Evolutionary conservation across 805 yeast genomes (phyloP).

Genomic region (Zygotorulaspora sp.): DNA sequence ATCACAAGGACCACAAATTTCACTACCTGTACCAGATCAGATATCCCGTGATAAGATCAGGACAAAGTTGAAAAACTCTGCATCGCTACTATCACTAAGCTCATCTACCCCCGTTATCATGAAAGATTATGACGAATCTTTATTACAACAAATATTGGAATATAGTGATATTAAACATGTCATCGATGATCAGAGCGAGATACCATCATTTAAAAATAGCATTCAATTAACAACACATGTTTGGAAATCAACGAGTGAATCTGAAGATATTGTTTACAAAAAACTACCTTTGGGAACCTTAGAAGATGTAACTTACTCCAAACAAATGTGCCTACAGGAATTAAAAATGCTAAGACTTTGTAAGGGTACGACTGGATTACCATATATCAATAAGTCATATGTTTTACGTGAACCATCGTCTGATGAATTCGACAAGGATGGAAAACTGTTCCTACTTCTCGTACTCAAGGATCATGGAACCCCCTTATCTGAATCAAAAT

Average conservation of each 20-base stretch:
- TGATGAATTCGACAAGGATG: conserved; percentile 7
- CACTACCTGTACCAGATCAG: conserved; percentile 55
- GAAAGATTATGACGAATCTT: conserved; percentile 26
- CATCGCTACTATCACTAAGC: conserved; percentile 30
- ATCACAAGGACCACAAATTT: conserved; percentile 37
- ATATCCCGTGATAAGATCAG: conserved; percentile 52
- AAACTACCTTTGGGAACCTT: conserved; percentile 19
- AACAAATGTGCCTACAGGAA: conserved; percentile 27
- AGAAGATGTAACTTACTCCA: conserved; percentile 17
- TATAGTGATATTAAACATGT: conserved; percentile 23
- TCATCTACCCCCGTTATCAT: conserved; percentile 24
- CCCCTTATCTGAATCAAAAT: conserved; percentile 15
- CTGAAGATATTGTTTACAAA: conserved; percentile 21
- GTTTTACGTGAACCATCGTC: conserved; percentile 13
- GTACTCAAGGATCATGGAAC: conserved; percentile 31
- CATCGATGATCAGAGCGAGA: conserved; percentile 15
- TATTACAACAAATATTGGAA: conserved; percentile 25
- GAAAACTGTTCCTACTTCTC: conserved; percentile 17
- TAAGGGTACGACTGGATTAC: conserved; percentile 32
- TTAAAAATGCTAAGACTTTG: conserved; percentile 23
- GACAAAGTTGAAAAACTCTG: conserved; percentile 45
- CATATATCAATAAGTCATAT: conserved; percentile 25
- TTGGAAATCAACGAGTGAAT: conserved; percentile 20
- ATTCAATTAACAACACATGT: conserved; percentile 18
- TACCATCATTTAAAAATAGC: conserved; percentile 12